These are phyloP conservation scores for Syzygium oleosum DNA, from an alignment of 345 rosid species.

Conservation along the genomic window DNA sequence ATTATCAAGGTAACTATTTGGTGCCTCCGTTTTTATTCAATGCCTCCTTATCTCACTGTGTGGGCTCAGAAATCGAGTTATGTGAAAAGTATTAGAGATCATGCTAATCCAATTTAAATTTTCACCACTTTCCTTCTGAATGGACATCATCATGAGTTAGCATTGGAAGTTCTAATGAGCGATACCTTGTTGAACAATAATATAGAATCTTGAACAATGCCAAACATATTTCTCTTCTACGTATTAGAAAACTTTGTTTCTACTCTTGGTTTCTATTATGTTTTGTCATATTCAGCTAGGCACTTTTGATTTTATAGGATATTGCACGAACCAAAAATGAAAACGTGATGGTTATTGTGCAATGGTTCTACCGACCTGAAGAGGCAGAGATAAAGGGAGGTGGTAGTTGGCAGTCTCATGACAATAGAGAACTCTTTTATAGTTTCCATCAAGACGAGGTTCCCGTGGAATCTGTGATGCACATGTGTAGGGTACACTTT, in stretches of 20 bases:
- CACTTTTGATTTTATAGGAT: conserved; percentile 41
- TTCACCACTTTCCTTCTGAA: too few relatives aligned
- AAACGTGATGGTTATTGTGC: conserved; percentile 71
- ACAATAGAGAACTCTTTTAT: conserved; percentile 79
- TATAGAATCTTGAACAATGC: too few relatives aligned
- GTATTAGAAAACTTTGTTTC: background rate
- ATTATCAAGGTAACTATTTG: conserved; percentile 65
- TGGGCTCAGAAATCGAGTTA: too few relatives aligned
- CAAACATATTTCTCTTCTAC: too few relatives aligned
- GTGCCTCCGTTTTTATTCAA: background rate
- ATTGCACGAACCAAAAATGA: conserved; percentile 52
- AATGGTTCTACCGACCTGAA: conserved; percentile 94
- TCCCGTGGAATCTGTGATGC: conserved; percentile 98
- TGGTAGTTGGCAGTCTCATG: conserved; percentile 62
- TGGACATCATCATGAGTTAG: too few relatives aligned
- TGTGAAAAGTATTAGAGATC: too few relatives aligned
- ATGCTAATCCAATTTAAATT: too few relatives aligned
- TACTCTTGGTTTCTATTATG: background rate
- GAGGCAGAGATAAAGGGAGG: conserved; percentile 60
- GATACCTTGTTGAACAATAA: too few relatives aligned
- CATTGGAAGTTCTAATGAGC: too few relatives aligned
- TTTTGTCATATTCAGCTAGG: background rate
- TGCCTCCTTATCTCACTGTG: too few relatives aligned
- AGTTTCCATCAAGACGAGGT: conserved; percentile 93
- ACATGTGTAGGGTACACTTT: conserved; percentile 89